These are phyloP conservation scores for Cyclotella cryptica DNA, from an alignment of 108 stramenopile species.

Conservation along the genomic window DNA sequence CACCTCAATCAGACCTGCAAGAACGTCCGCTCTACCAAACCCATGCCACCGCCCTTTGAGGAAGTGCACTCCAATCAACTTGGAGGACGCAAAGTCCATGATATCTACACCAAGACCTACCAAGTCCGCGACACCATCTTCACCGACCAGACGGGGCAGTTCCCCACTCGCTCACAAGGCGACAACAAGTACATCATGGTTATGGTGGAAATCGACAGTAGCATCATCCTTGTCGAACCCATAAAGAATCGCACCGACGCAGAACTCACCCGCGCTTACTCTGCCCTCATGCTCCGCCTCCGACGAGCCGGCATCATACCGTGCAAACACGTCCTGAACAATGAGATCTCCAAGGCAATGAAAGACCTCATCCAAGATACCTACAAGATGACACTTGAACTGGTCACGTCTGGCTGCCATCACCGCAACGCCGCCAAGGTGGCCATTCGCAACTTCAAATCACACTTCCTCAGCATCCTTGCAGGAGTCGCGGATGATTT, in stretches of 20 bases:
- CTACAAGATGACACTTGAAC: constrained; percentile 6
- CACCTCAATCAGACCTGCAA: too few species aligned
- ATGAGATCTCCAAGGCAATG: neutral
- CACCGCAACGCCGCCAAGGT: constrained; percentile 7
- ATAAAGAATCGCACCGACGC: neutral
- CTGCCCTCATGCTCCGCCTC: neutral
- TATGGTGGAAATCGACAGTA: neutral
- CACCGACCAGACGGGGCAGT: too few species aligned
- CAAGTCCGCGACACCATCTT: too few species aligned
- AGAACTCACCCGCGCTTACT: neutral
- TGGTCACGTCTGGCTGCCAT: neutral
- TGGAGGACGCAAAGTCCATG: too few species aligned
- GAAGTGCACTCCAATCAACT: too few species aligned
- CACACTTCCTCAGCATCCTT: constrained; percentile 51
- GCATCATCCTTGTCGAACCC: neutral
- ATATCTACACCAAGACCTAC: too few species aligned
- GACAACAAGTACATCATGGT: neutral
- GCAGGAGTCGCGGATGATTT: constrained; percentile 7
- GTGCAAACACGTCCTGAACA: neutral
- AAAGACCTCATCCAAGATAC: neutral
- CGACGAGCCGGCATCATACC: neutral
- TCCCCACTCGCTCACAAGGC: too few species aligned
- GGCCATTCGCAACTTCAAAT: constrained; percentile 51
- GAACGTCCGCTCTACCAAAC: too few species aligned
- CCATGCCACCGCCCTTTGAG: too few species aligned